Evolutionary conservation across 805 yeast species (phyloP).

Genomic region (Pichia exigua): DNA sequence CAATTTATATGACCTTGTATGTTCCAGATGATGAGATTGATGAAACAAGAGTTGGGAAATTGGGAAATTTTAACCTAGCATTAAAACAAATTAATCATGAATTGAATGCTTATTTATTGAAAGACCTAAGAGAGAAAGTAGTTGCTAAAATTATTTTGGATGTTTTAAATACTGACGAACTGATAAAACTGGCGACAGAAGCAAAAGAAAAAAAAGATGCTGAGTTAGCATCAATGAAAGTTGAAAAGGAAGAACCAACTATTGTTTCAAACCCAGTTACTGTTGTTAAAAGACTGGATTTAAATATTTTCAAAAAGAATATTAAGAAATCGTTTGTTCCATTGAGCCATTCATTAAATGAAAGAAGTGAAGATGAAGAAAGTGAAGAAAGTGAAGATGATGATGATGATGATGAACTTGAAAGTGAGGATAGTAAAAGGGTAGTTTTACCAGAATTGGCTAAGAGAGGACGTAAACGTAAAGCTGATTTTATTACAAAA

Average conservation of each 20-base stretch:
- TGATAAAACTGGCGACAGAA: conserved; percentile 25
- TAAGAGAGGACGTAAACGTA: not conserved
- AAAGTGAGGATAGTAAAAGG: conserved; percentile 15
- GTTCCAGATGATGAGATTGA: conserved; percentile 37
- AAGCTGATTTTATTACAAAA: not conserved
- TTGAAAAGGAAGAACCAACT: conserved; percentile 4
- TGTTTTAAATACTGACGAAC: conserved; percentile 45
- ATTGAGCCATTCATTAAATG: conserved; percentile 48
- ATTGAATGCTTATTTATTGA: conserved; percentile 50
- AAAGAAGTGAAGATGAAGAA: conserved; percentile 2
- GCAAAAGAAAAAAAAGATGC: conserved; percentile 15
- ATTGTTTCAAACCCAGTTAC: not conserved
- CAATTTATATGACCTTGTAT: conserved; percentile 50
- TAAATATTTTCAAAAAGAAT: conserved; percentile 8
- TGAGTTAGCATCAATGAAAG: conserved; percentile 7
- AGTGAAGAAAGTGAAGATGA: not conserved
- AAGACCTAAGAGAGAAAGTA: conserved; percentile 67
- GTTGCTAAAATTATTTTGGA: conserved; percentile 64
- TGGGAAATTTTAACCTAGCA: conserved; percentile 47
- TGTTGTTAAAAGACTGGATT: conserved; percentile 10
- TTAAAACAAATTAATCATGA: conserved; percentile 52
- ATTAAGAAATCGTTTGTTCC: conserved; percentile 24
- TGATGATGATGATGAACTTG: not conserved
- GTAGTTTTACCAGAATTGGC: not conserved
- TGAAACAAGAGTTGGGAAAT: conserved; percentile 23